A percentile compares a stretch with the other conserved stretches of the same genome.
These are phyloP conservation scores for Brassica nigra DNA, from an alignment of 345 rosid genomes.

Conservation along the genomic window DNA sequence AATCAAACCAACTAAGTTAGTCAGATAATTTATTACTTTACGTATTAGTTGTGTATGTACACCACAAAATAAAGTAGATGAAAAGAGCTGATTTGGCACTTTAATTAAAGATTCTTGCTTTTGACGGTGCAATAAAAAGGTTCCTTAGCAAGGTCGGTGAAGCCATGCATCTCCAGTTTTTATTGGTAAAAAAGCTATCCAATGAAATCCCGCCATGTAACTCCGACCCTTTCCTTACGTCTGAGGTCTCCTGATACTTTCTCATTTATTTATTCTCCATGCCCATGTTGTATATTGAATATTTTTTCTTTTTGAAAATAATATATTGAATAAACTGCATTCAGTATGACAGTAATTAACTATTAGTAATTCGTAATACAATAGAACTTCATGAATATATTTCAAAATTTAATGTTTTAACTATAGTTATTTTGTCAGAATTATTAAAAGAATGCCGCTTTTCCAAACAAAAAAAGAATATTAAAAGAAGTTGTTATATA, in stretches of 20 bases:
- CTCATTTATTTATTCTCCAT: constrained; percentile 8
- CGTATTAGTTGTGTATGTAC: neutral
- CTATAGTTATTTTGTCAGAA: neutral
- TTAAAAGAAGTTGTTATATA: neutral
- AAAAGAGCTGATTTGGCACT: constrained; percentile 31
- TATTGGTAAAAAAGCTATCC: neutral
- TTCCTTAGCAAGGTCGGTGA: constrained; percentile 32
- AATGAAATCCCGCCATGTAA: constrained; percentile 15
- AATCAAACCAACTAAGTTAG: neutral
- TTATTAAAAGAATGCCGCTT: neutral
- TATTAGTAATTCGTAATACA: neutral
- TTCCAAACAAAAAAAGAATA: too few relatives aligned
- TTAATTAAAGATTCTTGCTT: constrained; percentile 37
- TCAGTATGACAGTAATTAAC: neutral
- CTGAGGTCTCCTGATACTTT: constrained; percentile 29
- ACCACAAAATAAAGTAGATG: constrained; percentile 14
- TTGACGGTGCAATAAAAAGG: constrained; percentile 26
- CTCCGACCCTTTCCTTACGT: constrained; percentile 20
- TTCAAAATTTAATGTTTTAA: neutral
- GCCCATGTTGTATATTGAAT: neutral
- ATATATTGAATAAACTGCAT: neutral
- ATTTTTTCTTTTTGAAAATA: neutral
- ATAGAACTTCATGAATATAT: neutral
- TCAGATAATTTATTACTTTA: neutral
- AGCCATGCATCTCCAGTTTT: constrained; percentile 33